Evolutionary conservation across 345 rosid species (phyloP).

Genomic region (Nasturtium officinale): DNA sequence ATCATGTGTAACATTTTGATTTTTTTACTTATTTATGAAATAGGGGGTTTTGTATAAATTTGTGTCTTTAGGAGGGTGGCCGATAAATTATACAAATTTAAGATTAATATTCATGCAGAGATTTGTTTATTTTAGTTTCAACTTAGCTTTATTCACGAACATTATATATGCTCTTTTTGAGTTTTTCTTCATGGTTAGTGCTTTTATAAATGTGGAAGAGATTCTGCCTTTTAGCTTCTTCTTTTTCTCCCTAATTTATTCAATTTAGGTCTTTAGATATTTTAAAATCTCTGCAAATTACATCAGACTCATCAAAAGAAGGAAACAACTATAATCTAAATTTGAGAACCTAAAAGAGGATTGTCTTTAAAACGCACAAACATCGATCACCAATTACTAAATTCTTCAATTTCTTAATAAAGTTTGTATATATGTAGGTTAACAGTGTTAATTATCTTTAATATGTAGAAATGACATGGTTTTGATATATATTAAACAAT

Average conservation of each 20-base stretch:
- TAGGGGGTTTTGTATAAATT: constrained; percentile 34
- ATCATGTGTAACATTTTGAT: constrained; percentile 39
- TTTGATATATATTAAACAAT: constrained; percentile 7
- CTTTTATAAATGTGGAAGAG: constrained; percentile 25
- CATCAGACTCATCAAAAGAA: constrained; percentile 42
- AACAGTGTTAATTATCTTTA: neutral
- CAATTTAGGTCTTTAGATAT: constrained; percentile 11
- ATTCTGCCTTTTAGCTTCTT: constrained; percentile 35
- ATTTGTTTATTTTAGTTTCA: constrained; percentile 40
- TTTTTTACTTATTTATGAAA: constrained; percentile 13
- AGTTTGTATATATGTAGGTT: neutral
- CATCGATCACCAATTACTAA: constrained; percentile 26
- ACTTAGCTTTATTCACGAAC: constrained; percentile 25
- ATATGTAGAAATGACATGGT: neutral
- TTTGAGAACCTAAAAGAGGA: constrained; percentile 41
- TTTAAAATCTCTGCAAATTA: constrained; percentile 14
- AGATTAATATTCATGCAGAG: constrained; percentile 41
- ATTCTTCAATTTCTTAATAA: constrained; percentile 1
- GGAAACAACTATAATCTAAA: constrained; percentile 31
- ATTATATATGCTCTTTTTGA: constrained; percentile 19
- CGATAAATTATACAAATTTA: constrained; percentile 18
- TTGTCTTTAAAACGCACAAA: constrained; percentile 40
- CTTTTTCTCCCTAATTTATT: constrained; percentile 21
- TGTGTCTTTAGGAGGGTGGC: neutral
- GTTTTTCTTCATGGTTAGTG: constrained; percentile 11